Base-by-base conservation (phyloP, 2,329 filamentous ascomycete species). In the Penicillium psychrosexuale region DNA sequence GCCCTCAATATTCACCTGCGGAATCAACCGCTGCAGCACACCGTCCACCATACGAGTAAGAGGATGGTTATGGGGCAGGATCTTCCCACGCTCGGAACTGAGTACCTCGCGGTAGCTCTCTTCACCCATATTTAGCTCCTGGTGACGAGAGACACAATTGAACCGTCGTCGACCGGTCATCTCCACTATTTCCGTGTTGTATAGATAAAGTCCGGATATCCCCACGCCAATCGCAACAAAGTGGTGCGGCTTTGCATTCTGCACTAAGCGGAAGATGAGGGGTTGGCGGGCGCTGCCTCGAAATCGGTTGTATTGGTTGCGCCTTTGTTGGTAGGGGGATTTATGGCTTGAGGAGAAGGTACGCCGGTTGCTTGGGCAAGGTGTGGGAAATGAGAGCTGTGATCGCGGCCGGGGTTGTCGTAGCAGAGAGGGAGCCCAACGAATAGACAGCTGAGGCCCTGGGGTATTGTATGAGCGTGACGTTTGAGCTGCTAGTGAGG, bases 81-180 rank as follows among this genome's bases (percentile, higher is more conserved):
- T 76, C 36, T 67, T 67, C 0, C 72, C 73, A 3, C 69, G 64
- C 53, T 76, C 81, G 53, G 82, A 59, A 45, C 75, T 63, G 49
- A 84, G 67, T 0, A 80, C 71, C 60, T 81, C 68, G 3, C 76
- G 63, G 60, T 83, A 84, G 36, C 73, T 72, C 45, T 74, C 59
- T 38, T 73, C 57, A 1, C 77, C 78, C 52, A 70, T 65, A 15
- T 64, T 62, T 34, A 80, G 65, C 64, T 85, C 83, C 5, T 68
- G 63, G 0, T 70, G 61, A 1, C 75, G 66, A 1, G 75, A 75
- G 13, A 85, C 68, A 53, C 82, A 76, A 61, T 85, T 86, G 74
- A 86, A 86, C 19, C 84, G 78, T 37, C 78, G 73, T 2, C 84
- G 78, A 5, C 80, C 80, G 1, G 82, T 83, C 49, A 83, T 70